phyloP scores from a whole-genome alignment of 2,329 filamentous ascomycete genomes.

The Nectriaceae sp. region DNA sequence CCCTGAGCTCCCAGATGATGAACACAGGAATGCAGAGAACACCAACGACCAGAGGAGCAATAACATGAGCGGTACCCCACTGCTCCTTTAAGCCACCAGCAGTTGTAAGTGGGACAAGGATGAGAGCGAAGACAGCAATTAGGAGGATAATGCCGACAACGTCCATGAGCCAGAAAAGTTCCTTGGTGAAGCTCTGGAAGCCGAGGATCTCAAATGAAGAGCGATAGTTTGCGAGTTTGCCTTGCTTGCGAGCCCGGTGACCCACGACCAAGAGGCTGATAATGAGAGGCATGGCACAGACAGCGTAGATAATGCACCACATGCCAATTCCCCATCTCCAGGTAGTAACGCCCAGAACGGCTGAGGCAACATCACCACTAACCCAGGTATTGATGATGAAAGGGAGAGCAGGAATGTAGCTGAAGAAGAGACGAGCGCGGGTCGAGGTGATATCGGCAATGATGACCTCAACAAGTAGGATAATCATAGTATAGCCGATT shows the following conservation, averaged over 20 bases:
- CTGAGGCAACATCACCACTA: slow-evolving; percentile 55
- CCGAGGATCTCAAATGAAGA: slow-evolving; percentile 36
- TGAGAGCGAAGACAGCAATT: slow-evolving; percentile 48
- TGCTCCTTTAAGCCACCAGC: slow-evolving; percentile 43
- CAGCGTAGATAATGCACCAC: slow-evolving; percentile 64
- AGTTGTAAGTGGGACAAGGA: slow-evolving; percentile 47
- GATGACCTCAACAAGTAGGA: slow-evolving; percentile 64
- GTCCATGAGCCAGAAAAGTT: slow-evolving; percentile 50
- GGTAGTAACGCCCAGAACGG: slow-evolving; percentile 48
- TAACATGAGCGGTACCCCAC: slow-evolving; percentile 42
- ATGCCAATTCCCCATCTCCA: slow-evolving; percentile 68
- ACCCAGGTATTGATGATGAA: slow-evolving; percentile 69
- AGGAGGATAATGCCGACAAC: slow-evolving; percentile 47
- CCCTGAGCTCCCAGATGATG: slow-evolving; percentile 48
- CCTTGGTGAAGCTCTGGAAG: slow-evolving; percentile 33
- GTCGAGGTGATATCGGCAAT: slow-evolving; percentile 66
- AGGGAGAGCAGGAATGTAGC: slow-evolving; percentile 60
- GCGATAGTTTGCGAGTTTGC: slow-evolving; percentile 42
- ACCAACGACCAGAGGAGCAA: slow-evolving; percentile 48
- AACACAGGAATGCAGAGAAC: slow-evolving; percentile 53
- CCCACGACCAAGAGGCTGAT: slow-evolving; percentile 51
- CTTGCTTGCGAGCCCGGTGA: slow-evolving; percentile 53
- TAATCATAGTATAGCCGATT: slow-evolving; percentile 63
- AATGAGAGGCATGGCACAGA: slow-evolving; percentile 58
- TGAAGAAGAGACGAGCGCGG: slow-evolving; percentile 64